These are phyloP conservation scores for Crucibulum laeve DNA, from an alignment of 768 basidiomycete genomes.

Conservation along the genomic window DNA sequence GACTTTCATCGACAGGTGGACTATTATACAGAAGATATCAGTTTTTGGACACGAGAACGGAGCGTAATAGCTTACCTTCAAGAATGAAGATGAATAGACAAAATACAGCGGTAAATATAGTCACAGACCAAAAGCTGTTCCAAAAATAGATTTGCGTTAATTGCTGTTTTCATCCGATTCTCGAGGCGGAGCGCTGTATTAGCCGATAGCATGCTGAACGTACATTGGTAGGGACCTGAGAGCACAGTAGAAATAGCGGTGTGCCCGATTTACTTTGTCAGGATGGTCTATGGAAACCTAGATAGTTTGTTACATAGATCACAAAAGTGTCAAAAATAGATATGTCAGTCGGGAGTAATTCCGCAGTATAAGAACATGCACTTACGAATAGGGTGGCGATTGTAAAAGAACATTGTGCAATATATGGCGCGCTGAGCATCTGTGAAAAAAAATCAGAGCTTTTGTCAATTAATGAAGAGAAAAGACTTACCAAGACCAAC, in stretches of 20 bases:
- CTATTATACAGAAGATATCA: constrained; percentile 10
- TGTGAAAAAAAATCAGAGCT: constrained; percentile 5
- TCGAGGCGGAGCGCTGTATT: not conserved
- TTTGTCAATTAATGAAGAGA: not conserved
- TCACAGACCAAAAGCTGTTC: constrained; percentile 15
- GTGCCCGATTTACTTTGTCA: constrained; percentile 17
- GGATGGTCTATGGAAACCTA: constrained; percentile 22
- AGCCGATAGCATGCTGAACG: no score
- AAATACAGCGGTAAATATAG: constrained; percentile 19
- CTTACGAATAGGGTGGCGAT: constrained; percentile 23
- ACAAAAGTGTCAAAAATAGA: not conserved
- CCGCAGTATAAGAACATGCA: not conserved
- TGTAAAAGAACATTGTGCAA: constrained; percentile 23
- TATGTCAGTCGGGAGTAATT: no score
- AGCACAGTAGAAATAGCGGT: constrained; percentile 24
- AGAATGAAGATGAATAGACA: constrained; percentile 22
- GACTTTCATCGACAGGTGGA: constrained; percentile 20
- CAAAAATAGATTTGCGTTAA: not conserved
- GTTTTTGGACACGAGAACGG: not conserved
- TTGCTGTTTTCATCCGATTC: not conserved
- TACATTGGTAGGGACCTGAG: constrained; percentile 16
- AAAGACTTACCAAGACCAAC: constrained; percentile 16
- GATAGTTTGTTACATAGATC: not conserved
- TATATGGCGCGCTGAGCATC: constrained; percentile 32
- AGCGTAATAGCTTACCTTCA: constrained; percentile 16